A percentile compares a stretch with the other conserved stretches of the same genome.
phyloP scores from a whole-genome alignment of 495 filamentous ascomycete species.

The Podospora sp. region DNA sequence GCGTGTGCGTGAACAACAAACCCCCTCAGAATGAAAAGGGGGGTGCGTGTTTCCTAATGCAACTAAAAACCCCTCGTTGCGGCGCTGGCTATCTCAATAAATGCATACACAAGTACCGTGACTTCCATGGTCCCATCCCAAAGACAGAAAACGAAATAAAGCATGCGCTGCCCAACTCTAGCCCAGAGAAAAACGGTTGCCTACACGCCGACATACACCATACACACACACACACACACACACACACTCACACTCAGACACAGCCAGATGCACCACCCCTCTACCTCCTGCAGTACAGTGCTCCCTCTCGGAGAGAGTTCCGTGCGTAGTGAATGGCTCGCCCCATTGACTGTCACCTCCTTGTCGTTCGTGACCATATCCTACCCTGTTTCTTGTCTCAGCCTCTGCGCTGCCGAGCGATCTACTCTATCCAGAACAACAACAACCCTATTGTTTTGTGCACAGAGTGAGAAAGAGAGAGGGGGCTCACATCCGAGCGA shows the following conservation, averaged over 20 bases:
- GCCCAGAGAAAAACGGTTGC: background rate
- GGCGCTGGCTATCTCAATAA: slow-evolving; percentile 19
- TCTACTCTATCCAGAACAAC: background rate
- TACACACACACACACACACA: too few relatives aligned
- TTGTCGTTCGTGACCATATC: background rate
- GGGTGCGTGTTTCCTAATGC: background rate
- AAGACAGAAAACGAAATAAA: background rate
- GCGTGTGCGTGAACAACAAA: background rate
- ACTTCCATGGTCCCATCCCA: background rate
- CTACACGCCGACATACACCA: background rate
- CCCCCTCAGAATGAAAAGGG: background rate
- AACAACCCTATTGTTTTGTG: background rate
- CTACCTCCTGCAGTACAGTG: background rate
- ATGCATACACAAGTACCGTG: slow-evolving; percentile 22
- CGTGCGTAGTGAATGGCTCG: too few relatives aligned
- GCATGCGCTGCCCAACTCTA: slow-evolving; percentile 8
- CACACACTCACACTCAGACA: background rate
- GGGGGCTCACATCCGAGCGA: background rate
- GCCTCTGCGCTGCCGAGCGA: background rate
- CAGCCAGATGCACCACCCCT: background rate
- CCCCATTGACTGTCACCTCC: background rate
- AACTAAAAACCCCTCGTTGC: slow-evolving; percentile 10
- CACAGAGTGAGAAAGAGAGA: background rate
- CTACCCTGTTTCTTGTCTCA: background rate
- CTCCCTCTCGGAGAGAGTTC: too few relatives aligned